A percentile compares a stretch with the other conserved stretches of the same genome.
Evolutionary conservation across 1,284 basidiomycete genomes (phyloP).

Genomic region (Cutaneotrichosporon mucoides): DNA sequence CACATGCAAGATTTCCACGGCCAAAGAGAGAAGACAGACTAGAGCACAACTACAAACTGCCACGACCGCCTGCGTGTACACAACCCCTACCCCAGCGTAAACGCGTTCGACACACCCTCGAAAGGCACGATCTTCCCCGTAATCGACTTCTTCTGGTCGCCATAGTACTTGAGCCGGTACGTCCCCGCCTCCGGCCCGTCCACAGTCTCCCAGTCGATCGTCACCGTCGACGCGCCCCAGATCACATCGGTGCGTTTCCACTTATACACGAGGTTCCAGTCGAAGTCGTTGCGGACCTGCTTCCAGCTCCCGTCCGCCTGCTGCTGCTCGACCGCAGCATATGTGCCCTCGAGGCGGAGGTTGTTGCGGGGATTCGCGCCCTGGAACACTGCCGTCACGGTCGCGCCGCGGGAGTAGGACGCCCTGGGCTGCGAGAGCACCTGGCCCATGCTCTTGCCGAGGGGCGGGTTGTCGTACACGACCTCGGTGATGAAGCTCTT

Average conservation of each 20-base stretch:
- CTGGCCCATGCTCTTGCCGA: constrained; percentile 7
- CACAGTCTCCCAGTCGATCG: constrained; percentile 14
- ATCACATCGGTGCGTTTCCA: constrained; percentile 10
- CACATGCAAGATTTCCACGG: too few species aligned
- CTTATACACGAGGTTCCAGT: constrained; percentile 12
- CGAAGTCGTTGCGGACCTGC: constrained; percentile 10
- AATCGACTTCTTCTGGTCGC: constrained; percentile 11
- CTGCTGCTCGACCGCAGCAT: constrained; percentile 12
- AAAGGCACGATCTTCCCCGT: constrained; percentile 8
- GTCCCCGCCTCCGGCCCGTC: constrained; percentile 5
- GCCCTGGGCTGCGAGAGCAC: constrained; percentile 3
- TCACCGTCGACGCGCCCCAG: constrained; percentile 3
- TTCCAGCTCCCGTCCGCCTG: constrained; percentile 4
- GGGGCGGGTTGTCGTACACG: constrained; percentile 12
- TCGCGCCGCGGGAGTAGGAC: neutral
- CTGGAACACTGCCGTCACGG: constrained; percentile 5
- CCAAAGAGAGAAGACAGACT: too few species aligned
- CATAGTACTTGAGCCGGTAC: constrained; percentile 15
- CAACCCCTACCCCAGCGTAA: neutral
- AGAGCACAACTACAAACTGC: too few species aligned
- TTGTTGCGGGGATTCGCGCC: constrained; percentile 20
- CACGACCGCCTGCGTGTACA: too few species aligned
- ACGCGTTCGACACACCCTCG: constrained; percentile 2
- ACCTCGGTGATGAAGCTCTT: constrained; percentile 5
- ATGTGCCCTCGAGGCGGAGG: constrained; percentile 17